Evolutionary conservation across 306 rosid genomes (phyloP).

Genomic region (Cucumis sativus): DNA sequence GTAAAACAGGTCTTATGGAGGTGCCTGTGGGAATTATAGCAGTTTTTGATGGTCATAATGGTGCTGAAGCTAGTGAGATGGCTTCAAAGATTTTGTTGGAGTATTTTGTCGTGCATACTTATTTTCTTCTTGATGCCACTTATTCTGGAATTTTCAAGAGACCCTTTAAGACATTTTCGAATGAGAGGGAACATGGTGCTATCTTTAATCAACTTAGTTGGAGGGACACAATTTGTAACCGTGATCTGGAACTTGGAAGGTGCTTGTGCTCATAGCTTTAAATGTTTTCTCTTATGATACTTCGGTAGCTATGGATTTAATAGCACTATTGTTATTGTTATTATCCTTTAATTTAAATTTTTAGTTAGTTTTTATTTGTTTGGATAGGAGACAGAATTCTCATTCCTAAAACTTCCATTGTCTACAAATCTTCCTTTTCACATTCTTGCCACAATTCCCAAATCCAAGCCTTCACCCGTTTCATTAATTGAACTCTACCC

Average conservation of each 20-base stretch:
- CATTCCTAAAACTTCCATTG: not conserved
- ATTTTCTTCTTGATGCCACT: constrained; percentile 83
- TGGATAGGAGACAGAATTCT: not conserved
- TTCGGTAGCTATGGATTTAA: not conserved
- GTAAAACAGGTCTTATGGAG: constrained; percentile 52
- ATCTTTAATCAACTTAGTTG: constrained; percentile 24
- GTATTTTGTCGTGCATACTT: constrained; percentile 81
- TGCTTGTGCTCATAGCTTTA: constrained; percentile 11
- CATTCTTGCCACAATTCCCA: not conserved
- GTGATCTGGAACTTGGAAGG: constrained; percentile 49
- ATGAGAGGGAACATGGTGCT: constrained; percentile 25
- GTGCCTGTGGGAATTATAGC: constrained; percentile 73
- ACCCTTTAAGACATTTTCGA: constrained; percentile 24
- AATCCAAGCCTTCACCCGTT: not conserved
- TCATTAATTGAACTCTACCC: not conserved
- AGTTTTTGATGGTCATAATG: constrained; percentile 92
- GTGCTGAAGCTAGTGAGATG: constrained; percentile 92
- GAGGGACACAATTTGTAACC: constrained; percentile 39
- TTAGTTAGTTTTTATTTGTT: not conserved
- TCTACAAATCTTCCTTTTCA: not conserved
- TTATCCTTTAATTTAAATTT: not conserved
- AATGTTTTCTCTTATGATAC: not conserved
- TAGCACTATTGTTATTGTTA: not conserved
- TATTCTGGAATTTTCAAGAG: constrained; percentile 43
- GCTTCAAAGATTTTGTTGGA: constrained; percentile 77